These are phyloP conservation scores for Venturia effusa DNA, from an alignment of 2,329 filamentous ascomycete genomes.

Conservation along the genomic window DNA sequence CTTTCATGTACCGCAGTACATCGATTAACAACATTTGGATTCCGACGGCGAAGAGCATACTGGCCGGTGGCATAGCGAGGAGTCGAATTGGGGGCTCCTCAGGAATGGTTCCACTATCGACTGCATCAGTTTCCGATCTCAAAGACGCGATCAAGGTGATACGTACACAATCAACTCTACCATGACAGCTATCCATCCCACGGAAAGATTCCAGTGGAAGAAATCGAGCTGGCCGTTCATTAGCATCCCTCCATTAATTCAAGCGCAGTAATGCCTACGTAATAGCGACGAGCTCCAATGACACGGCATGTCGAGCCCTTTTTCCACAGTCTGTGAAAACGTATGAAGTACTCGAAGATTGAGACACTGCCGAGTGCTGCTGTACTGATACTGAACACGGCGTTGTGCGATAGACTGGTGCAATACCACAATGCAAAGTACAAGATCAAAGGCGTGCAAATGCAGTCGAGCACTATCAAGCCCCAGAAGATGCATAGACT, in stretches of 20 bases:
- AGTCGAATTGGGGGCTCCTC: conserved; percentile 40
- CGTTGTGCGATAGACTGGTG: conserved; percentile 39
- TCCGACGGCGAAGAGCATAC: conserved; percentile 42
- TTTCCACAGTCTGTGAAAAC: conserved; percentile 38
- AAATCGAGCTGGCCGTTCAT: conserved; percentile 36
- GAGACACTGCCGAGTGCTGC: conserved; percentile 41
- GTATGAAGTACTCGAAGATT: conserved; percentile 43
- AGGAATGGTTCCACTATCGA: conserved; percentile 32
- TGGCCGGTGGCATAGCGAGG: conserved; percentile 41
- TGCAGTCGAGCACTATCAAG: conserved; percentile 47
- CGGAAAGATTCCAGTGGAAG: conserved; percentile 47
- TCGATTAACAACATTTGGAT: conserved; percentile 41
- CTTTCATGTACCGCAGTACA: conserved; percentile 31
- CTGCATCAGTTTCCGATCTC: background rate
- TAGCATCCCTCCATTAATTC: conserved; percentile 2
- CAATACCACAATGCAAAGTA: conserved; percentile 53
- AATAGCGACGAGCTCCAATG: conserved; percentile 33
- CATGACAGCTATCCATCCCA: conserved; percentile 46
- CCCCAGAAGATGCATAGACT: conserved; percentile 49
- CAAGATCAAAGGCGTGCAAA: conserved; percentile 46
- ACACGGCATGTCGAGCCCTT: conserved; percentile 42
- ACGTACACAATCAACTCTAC: conserved; percentile 41
- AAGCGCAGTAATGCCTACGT: conserved; percentile 19
- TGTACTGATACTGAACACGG: conserved; percentile 44
- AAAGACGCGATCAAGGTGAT: conserved; percentile 13